Base-by-base conservation (phyloP, 768 basidiomycete species). In the Boletus sensibilis region DNA sequence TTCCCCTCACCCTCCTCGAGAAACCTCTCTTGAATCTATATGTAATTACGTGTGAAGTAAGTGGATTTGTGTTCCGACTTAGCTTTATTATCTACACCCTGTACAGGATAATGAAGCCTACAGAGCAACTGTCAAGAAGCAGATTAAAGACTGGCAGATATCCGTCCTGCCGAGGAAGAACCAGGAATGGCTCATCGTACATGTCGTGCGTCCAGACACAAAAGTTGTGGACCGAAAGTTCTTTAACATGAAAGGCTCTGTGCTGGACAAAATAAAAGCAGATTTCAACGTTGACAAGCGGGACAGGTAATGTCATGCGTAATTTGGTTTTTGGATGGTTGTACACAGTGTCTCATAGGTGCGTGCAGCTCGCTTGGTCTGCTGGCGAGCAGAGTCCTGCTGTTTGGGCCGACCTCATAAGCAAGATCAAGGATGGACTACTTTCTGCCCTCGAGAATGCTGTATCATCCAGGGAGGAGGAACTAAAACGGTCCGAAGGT, bases 121-220 rank as follows among this genome's bases (percentile, higher is more conserved):
- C 77, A 87, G 86, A 64, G 79, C 78, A 25, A 79, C 82, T 0
- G 80, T 90, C 20, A 88, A 86, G 67, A 90, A 87, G 60, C 92
- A 96, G 69, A 89, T 98, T 61, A 90, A 91, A 63, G 94, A 98
- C 57, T 99, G 97, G 97, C 87, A 92, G 56, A 76, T 78, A 3
- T 69, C 79, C 2, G 75, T 93, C 37, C 72, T 78, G 25, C 73
- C 83, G 43, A 79, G 86, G 60, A 94, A 86, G 74, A 86, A 90
- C 64, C 92, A 94, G 69, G 96, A 97, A 74, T 97, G 95, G 90
- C 75, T 98, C 52, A 88, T 98, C 57, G 77, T 96, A 8, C 89
- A 97, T 62, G 82, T 98, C 46, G 83, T 92, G 44, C 81, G 85
- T 41, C 85, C 89, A 14, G 89, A 92, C 66, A 72, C 79, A 18